phyloP scores from a whole-genome alignment of 768 basidiomycete genomes.

The Flagelloscypha sp. region DNA sequence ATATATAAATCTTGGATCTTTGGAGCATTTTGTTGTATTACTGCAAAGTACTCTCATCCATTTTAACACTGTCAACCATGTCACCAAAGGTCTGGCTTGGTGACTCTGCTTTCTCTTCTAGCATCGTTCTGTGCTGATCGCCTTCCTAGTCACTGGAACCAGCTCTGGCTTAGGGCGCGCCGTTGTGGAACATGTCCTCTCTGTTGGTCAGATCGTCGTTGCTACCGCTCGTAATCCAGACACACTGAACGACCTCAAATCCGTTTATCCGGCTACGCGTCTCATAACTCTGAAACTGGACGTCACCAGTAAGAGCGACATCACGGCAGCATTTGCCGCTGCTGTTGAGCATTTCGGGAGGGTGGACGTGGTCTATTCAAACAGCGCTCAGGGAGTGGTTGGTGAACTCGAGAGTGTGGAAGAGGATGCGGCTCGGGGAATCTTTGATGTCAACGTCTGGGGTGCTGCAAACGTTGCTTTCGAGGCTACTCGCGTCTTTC shows the following conservation, averaged over 20 bases:
- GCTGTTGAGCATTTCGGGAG: conserved; percentile 21
- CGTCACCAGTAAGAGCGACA: conserved; percentile 17
- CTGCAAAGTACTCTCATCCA: not conserved
- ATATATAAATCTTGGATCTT: too few species aligned
- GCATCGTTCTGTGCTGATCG: too few species aligned
- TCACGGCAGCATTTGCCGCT: conserved; percentile 19
- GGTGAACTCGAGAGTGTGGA: conserved; percentile 17
- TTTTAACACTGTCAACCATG: conserved; percentile 4
- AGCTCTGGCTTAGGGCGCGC: conserved; percentile 15
- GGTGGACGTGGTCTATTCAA: conserved; percentile 32
- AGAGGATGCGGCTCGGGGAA: conserved; percentile 13
- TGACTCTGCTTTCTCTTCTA: too few species aligned
- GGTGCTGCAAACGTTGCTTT: conserved; percentile 19
- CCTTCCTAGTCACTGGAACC: conserved; percentile 18
- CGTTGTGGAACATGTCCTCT: conserved; percentile 12
- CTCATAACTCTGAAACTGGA: conserved; percentile 25
- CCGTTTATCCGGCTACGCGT: conserved; percentile 7
- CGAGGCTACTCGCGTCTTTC: conserved; percentile 23
- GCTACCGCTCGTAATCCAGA: conserved; percentile 11
- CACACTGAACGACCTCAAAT: conserved; percentile 9
- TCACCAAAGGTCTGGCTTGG: not conserved
- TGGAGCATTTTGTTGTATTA: too few species aligned
- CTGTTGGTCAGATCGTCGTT: conserved; percentile 12
- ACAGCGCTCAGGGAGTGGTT: conserved; percentile 18
- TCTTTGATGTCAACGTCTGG: conserved; percentile 20